Evolutionary conservation across 108 stramenopile species (phyloP), one percentile per base, ranked within the genome.

Genomic region (Cyclotella choctawhatcheeana): DNA sequence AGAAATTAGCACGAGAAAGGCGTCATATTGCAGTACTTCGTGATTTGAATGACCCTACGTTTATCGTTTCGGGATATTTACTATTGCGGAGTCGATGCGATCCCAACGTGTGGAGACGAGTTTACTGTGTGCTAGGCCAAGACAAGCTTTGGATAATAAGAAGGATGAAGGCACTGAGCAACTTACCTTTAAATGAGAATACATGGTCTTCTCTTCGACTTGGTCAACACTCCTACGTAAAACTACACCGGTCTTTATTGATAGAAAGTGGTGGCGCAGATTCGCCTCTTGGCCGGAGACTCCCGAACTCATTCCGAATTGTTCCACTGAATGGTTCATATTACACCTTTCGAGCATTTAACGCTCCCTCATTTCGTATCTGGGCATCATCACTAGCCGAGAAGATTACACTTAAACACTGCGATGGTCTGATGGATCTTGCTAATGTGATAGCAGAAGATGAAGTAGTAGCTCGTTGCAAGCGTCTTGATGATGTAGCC

Each of bases 91-190:
- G 76, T 47, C 24, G 47, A 25, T 33, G 51, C 37, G 83, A 84
- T 64, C 78, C 74, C 20, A 81, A 84, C 43, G 83, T 84, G 18
- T 84, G 83, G 83, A 77, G 47, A 58, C 35, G 78, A 61, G 58
- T 77, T 12, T 80, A 77, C 44, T 84, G 83, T 52, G 71, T 84
- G 29, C 55, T 84, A 13, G 60, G 75, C 30, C 76, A 69, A 37
- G 83, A 84, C 69, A 58, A 67, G 17, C 47, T 84, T 17, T 84
- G 78, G 78, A 64, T 37, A 17, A 68, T 84, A 40, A 50, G 59
- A 20, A 56, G 83, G 35, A 74, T 80, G 68, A 80, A 62, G 20
- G 52, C 69, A 43, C 27, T 81, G 37, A 50, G 22, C 26, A 44
- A 22, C 27, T 35, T 22, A 22, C 48, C 18, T 2, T n/a, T 20